These are phyloP conservation scores for Neckera pumila DNA, from an alignment of 225 moss, liverwort and hornwort genomes.

Conservation along the genomic window DNA sequence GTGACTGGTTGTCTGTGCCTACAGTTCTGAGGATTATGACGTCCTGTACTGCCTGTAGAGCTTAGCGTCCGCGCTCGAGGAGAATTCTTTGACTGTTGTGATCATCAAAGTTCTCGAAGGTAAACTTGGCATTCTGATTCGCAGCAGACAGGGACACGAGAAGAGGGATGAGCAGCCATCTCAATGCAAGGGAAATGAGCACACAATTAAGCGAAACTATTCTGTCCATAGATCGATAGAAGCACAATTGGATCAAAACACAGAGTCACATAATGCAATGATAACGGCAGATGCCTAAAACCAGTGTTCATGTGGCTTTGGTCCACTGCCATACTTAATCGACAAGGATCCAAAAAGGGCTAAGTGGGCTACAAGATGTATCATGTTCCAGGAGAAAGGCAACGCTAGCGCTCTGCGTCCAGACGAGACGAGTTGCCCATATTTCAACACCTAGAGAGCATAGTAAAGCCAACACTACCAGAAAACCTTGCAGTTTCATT, in stretches of 20 bases:
- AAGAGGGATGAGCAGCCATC: neutral
- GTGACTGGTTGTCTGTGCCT: neutral
- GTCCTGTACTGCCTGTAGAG: neutral
- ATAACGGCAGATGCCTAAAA: neutral
- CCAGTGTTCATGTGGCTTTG: neutral
- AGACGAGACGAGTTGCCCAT: neutral
- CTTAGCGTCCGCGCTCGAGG: neutral
- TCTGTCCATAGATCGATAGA: neutral
- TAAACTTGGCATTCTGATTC: neutral
- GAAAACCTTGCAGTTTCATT: neutral
- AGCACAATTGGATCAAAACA: neutral
- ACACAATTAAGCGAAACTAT: neutral
- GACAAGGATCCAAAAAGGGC: neutral
- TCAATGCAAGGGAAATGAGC: neutral
- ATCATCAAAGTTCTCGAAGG: neutral
- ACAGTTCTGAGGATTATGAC: neutral
- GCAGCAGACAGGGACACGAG: neutral
- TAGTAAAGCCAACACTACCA: neutral
- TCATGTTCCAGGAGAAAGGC: neutral
- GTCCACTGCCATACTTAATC: neutral
- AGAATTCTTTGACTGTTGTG: neutral
- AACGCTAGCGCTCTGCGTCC: neutral
- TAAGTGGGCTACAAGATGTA: neutral
- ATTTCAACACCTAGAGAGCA: neutral
- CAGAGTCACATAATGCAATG: no score